Conservation (phyloP, 2,329 filamentous ascomycete genomes). For the Apiospora aurea region DNA sequence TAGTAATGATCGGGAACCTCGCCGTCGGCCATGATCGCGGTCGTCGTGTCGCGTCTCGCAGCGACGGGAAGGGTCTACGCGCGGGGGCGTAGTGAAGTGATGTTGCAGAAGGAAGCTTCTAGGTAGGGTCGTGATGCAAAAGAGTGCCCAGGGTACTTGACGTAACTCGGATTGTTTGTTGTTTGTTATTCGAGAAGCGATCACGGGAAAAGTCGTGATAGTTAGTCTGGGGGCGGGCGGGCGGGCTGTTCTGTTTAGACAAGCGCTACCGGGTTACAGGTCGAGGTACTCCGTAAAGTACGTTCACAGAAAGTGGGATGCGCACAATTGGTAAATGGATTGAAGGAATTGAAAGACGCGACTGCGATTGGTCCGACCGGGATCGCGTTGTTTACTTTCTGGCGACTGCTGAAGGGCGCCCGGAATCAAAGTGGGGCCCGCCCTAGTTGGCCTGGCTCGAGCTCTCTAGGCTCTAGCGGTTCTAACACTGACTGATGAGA, state of each 20-base stretch:
- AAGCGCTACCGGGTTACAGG: conserved; percentile 17
- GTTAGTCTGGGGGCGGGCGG: not conserved
- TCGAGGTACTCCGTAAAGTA: not conserved
- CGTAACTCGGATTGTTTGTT: not conserved
- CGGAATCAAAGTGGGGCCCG: not conserved
- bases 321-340: conserved; percentile 10
- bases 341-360: conserved; percentile 20
- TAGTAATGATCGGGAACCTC: conserved; percentile 57
- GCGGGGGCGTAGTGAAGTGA: conserved; percentile 8
- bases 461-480: not conserved
- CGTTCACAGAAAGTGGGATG: conserved; percentile 13
- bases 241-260: conserved; percentile 1
- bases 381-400: conserved; percentile 24
- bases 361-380: conserved; percentile 6
- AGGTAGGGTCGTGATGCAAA: conserved; percentile 1
- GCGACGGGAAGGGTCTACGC: not conserved
- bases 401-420: not conserved
- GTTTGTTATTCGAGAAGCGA: not conserved
- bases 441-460: not conserved
- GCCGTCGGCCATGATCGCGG: conserved; percentile 33
- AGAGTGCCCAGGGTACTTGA: not conserved
- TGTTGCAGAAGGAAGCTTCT: not conserved
- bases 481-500: too few species aligned
- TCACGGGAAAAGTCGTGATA: not conserved
- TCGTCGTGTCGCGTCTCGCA: not conserved